Evolutionary conservation across 257 asterid species (phyloP).

Genomic region (Nicotiana attenuata): DNA sequence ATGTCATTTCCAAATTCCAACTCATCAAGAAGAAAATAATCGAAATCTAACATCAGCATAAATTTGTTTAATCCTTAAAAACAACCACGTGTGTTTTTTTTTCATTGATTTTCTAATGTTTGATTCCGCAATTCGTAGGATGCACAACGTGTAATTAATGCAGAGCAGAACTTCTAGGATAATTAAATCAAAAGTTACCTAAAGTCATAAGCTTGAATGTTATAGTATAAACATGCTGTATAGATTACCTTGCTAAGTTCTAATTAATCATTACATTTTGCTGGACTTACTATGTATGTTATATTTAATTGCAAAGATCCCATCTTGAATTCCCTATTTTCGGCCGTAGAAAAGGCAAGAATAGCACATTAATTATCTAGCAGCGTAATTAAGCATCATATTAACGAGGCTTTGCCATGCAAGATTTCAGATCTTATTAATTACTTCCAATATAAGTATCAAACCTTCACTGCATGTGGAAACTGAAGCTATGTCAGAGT

Average conservation of each 20-base stretch:
- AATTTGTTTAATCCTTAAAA: not conserved
- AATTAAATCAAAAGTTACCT: not conserved
- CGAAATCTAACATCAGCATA: not conserved
- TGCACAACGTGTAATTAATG: not conserved
- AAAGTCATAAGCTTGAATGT: not conserved
- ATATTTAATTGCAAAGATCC: not conserved
- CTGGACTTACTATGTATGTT: not conserved
- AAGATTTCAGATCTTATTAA: not conserved
- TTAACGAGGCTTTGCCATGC: not conserved
- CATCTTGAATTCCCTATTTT: not conserved
- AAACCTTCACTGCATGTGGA: not conserved
- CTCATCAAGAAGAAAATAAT: not conserved
- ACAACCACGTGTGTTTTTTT: not conserved
- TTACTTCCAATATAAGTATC: not conserved
- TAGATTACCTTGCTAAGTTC: not conserved
- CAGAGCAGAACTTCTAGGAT: not conserved
- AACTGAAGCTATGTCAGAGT: not conserved
- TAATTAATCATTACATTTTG: not conserved
- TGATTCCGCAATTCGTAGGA: not conserved
- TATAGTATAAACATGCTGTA: not conserved
- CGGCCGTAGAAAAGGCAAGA: not conserved
- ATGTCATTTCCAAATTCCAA: not conserved
- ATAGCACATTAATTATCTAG: not conserved
- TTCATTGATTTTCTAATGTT: not conserved
- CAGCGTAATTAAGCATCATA: not conserved